Evolutionary conservation across 2,329 filamentous ascomycete species (phyloP).

Genomic region (Pseudogymnoascus sp.): DNA sequence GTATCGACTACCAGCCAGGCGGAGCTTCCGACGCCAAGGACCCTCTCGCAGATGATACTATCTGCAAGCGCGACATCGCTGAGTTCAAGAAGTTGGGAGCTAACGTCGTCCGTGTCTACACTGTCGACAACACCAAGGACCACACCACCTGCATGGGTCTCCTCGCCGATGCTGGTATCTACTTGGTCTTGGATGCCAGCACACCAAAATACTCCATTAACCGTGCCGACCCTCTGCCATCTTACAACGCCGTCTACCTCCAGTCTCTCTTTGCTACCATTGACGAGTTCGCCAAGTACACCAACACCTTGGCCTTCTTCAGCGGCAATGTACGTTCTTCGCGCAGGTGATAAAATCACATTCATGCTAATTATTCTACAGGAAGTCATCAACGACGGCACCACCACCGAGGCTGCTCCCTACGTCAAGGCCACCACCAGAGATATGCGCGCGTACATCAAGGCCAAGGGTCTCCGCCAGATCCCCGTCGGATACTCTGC

Average conservation of each 20-base stretch:
- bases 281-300: constrained; percentile 72
- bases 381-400: constrained; percentile 81
- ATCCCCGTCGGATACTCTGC: constrained; percentile 94
- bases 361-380: neutral
- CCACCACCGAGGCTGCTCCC: constrained; percentile 83
- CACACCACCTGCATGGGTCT: constrained; percentile 80
- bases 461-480: constrained; percentile 62
- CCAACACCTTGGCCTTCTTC: constrained; percentile 94
- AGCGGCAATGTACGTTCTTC: constrained; percentile 60
- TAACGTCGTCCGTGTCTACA: constrained; percentile 94
- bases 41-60: constrained; percentile 63
- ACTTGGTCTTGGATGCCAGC: constrained; percentile 85
- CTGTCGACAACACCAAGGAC: constrained; percentile 72
- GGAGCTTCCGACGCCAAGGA: constrained; percentile 58
- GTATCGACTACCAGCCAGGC: constrained; percentile 87
- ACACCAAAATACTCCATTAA: constrained; percentile 79
- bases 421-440: constrained; percentile 97
- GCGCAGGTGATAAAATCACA: neutral
- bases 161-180: constrained; percentile 81
- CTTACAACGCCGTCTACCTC: constrained; percentile 74
- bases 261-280: constrained; percentile 76
- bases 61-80: constrained; percentile 80
- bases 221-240: constrained; percentile 54
- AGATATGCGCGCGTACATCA: constrained; percentile 93
- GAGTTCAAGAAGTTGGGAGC: constrained; percentile 70